Base-by-base conservation (phyloP, 2,329 filamentous ascomycete genomes). In the Parafenestella ontariensis region DNA sequence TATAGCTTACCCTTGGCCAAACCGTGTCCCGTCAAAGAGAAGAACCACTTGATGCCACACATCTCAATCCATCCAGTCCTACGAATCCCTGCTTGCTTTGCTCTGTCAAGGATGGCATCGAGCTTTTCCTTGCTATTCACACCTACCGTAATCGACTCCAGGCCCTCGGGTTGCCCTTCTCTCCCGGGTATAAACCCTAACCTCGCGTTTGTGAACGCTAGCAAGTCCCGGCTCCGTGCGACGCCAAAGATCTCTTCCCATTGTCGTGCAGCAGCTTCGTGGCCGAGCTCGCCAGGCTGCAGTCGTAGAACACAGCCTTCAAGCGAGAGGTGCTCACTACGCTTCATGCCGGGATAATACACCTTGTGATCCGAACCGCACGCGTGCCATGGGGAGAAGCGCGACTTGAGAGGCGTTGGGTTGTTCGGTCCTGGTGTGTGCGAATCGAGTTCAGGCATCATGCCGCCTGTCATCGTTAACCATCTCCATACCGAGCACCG, bases 321-420 rank as follows among this genome's bases (percentile, higher is more conserved):
- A 3, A 81, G 66, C 18, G 66, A 62, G 29, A 80, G 65, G 49
- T 78, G 69, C 8, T 66, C 63, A 33, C 65, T 46, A 7, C 70
- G 67, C 49, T 69, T 72, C 78, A 80, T 81, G 5, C 51, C 69
- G 0, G 66, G 55, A 10, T 62, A 71, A 54, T 79, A 79, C 2
- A 36, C 52, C 13, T 64, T 51, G 54, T 76, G 71, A 31, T 76
- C 65, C 1, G 66, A 51, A 0, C 78, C 78, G 46, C 75, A 79
- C 0, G 78, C 75, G 60, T 81, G 78, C 79, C 79, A 82, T 1
- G 76, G 78, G 9, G 76, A 77, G 62, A 78, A 79, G 3, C 65
- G 65, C 5, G 71, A 63, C 34, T 59, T 58, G 2, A 81, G 52
- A 0, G 78, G 78, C n/a, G 66, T 70, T 1, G 75, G 73, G 46